phyloP scores from a whole-genome alignment of 352 stramenopile species.

The Pythium folliculosum region DNA sequence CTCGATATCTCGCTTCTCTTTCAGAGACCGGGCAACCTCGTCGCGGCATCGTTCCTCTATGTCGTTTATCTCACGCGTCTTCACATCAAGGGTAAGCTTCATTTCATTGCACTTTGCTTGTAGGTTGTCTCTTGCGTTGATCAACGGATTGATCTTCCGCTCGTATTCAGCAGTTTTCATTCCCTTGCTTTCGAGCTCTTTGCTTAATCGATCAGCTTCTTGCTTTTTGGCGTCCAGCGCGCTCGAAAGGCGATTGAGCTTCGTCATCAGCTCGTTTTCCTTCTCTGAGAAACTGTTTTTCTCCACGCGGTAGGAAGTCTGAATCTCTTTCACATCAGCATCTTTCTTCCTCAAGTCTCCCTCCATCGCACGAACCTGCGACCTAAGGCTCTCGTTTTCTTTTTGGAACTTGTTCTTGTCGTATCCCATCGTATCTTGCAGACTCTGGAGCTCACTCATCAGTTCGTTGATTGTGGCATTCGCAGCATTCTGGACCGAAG shows the following conservation, averaged over 20 bases:
- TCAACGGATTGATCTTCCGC: conserved; percentile 54
- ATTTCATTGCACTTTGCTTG: conserved; percentile 56
- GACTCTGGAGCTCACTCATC: conserved; percentile 55
- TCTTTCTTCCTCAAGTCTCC: conserved; percentile 52
- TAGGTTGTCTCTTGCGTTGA: conserved; percentile 52
- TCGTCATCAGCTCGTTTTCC: conserved; percentile 39
- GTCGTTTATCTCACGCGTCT: conserved; percentile 49
- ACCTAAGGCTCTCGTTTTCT: conserved; percentile 44
- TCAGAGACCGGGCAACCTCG: conserved; percentile 41
- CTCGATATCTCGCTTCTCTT: conserved; percentile 68
- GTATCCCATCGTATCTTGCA: conserved; percentile 53
- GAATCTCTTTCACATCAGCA: conserved; percentile 39
- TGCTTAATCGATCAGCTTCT: conserved; percentile 53
- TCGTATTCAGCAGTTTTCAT: conserved; percentile 56
- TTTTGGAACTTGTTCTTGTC: conserved; percentile 58
- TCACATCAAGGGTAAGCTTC: conserved; percentile 56
- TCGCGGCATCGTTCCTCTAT: conserved; percentile 52
- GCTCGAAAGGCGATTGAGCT: conserved; percentile 30
- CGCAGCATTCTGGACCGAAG: conserved; percentile 67
- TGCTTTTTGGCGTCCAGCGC: conserved; percentile 61
- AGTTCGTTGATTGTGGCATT: conserved; percentile 83
- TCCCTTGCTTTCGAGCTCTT: conserved; percentile 52
- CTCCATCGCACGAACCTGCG: conserved; percentile 43
- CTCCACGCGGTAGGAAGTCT: conserved; percentile 30
- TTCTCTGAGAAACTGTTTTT: conserved; percentile 32